Conservation (phyloP, 2,329 filamentous ascomycete species). For the Colletotrichum limetticola region DNA sequence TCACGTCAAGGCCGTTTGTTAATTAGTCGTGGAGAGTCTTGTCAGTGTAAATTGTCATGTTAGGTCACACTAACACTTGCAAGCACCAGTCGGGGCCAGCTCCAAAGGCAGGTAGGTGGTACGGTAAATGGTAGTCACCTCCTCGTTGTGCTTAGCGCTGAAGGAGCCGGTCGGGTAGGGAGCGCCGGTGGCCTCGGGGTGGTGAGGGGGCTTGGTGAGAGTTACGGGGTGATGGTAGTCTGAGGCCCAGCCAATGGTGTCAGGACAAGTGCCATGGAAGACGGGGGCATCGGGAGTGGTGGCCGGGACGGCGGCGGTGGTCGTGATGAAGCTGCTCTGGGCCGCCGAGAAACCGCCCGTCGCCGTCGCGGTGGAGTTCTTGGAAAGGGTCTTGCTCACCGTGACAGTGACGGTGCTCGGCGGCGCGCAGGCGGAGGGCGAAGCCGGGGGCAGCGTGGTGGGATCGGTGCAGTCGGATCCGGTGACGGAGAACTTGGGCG, state of each 20-base stretch:
- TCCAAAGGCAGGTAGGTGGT: conserved; percentile 30
- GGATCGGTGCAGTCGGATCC: conserved; percentile 43
- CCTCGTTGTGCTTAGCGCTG: conserved; percentile 12
- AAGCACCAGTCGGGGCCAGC: conserved; percentile 22
- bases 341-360: conserved; percentile 30
- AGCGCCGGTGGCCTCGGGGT: conserved; percentile 9
- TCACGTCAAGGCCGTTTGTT: not conserved
- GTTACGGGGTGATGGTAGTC: conserved; percentile 32
- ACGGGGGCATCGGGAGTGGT: conserved; percentile 8
- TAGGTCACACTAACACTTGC: conserved; percentile 16
- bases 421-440: conserved; percentile 40
- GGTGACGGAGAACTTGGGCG: conserved; percentile 49
- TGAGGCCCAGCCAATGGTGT: conserved; percentile 32
- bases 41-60: not conserved
- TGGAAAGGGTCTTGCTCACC: conserved; percentile 35
- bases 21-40: not conserved
- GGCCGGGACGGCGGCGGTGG: conserved; percentile 16
- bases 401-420: conserved; percentile 41
- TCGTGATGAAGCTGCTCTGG: conserved; percentile 13
- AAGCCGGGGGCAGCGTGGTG: conserved; percentile 33
- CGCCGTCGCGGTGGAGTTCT: conserved; percentile 32
- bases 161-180: conserved; percentile 1
- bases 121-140: conserved; percentile 24
- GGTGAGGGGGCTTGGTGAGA: conserved; percentile 26
- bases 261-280: conserved; percentile 32